These are phyloP conservation scores for Paraglomus brasilianum DNA, from an alignment of 192 early-diverging fungal genomes.

Conservation along the genomic window DNA sequence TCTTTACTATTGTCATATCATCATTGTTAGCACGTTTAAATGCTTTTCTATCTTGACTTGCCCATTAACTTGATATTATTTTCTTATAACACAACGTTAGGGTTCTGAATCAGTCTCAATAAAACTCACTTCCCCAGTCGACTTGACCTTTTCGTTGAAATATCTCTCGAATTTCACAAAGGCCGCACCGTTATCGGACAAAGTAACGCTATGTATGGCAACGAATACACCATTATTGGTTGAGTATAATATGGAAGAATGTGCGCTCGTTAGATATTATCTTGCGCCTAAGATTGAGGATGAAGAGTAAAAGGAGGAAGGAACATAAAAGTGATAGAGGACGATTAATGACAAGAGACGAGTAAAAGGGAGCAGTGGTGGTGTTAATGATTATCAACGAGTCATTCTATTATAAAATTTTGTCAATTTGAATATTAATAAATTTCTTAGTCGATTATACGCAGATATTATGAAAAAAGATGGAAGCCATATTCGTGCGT, in stretches of 20 bases:
- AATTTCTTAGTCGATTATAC: too few species aligned
- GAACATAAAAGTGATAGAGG: too few species aligned
- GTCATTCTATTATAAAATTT: too few species aligned
- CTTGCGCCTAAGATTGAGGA: conserved; percentile 63
- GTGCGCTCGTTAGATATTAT: conserved; percentile 93
- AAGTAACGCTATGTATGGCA: conserved; percentile 80
- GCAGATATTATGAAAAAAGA: too few species aligned
- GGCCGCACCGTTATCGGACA: conserved; percentile 77
- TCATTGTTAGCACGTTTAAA: not conserved
- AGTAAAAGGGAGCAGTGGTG: too few species aligned
- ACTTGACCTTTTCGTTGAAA: conserved; percentile 87
- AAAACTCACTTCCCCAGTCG: conserved; percentile 74
- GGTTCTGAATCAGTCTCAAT: conserved; percentile 65
- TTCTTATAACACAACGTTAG: not conserved
- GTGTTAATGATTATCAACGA: too few species aligned
- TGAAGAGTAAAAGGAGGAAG: conserved; percentile 24
- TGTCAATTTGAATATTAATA: too few species aligned
- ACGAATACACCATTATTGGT: conserved; percentile 89
- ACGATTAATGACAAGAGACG: too few species aligned
- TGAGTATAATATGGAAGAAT: conserved; percentile 79
- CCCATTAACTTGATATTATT: too few species aligned
- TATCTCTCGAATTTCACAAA: conserved; percentile 94
- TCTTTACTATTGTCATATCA: too few species aligned
- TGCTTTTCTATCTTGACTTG: not conserved
- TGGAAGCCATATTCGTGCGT: too few species aligned